These are phyloP conservation scores for Endoconidiophora laricicola DNA, from an alignment of 2,329 filamentous ascomycete genomes.

Conservation along the genomic window DNA sequence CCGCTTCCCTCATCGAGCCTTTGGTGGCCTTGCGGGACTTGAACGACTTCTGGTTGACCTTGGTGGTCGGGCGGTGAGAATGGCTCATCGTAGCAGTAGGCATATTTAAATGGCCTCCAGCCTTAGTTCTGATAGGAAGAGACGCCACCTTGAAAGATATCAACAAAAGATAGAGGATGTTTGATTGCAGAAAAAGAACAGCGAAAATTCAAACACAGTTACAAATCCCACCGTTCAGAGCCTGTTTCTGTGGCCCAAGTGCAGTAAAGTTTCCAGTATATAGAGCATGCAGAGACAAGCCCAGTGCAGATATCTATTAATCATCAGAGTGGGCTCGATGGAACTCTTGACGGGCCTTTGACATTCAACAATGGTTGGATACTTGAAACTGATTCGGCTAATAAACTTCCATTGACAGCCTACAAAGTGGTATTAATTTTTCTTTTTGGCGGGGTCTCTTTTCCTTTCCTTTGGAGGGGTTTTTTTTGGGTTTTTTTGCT, in stretches of 20 bases:
- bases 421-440: too few species aligned
- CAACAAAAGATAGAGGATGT: background rate
- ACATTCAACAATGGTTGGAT: too few species aligned
- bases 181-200: background rate
- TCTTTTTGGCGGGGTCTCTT: constrained; percentile 11
- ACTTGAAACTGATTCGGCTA: too few species aligned
- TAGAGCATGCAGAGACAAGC: too few species aligned
- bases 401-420: too few species aligned
- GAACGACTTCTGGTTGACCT: constrained; percentile 73
- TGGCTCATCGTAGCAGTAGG: constrained; percentile 47
- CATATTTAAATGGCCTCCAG: constrained; percentile 58
- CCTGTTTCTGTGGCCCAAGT: too few species aligned
- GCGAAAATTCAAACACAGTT: background rate
- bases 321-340: too few species aligned
- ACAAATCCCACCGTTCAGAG: background rate
- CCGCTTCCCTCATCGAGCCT: constrained; percentile 63
- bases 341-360: too few species aligned
- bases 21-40: constrained; percentile 88
- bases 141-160: constrained; percentile 38
- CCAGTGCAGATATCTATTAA: too few species aligned
- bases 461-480: too few species aligned
- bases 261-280: too few species aligned
- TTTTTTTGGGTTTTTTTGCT: too few species aligned
- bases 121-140: constrained; percentile 77
- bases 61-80: constrained; percentile 86